These are phyloP conservation scores for Xylaria grammica DNA, from an alignment of 495 filamentous ascomycete species.

Conservation along the genomic window DNA sequence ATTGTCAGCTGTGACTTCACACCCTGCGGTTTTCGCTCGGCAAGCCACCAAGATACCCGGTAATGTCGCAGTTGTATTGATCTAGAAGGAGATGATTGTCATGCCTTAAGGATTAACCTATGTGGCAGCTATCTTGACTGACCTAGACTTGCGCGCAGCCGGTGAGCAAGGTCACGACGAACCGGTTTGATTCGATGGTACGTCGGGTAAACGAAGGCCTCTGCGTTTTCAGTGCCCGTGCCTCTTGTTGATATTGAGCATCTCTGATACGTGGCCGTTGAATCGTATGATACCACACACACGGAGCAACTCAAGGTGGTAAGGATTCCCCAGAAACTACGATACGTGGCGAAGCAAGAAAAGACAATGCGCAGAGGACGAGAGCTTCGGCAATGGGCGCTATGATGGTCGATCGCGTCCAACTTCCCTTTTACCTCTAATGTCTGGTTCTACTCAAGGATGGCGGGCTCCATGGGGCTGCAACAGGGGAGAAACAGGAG, in stretches of 20 bases:
- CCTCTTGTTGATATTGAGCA: background rate
- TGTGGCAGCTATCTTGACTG: conserved; percentile 2
- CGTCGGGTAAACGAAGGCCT: background rate
- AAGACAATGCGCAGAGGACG: background rate
- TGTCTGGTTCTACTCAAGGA: conserved; percentile 3
- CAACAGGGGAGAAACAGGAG: conserved; percentile 9
- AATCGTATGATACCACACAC: background rate
- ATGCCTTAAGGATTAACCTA: background rate
- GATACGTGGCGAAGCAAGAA: conserved; percentile 1
- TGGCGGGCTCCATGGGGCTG: conserved; percentile 1
- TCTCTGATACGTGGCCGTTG: background rate
- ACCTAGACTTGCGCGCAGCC: conserved; percentile 9
- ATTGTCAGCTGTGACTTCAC: conserved; percentile 26
- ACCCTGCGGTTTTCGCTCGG: background rate
- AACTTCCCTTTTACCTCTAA: conserved; percentile 8
- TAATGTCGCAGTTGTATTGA: conserved; percentile 13
- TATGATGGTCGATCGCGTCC: conserved; percentile 7
- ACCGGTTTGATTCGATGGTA: background rate
- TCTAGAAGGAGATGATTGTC: conserved; percentile 7
- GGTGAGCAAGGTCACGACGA: background rate
- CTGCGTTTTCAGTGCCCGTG: background rate
- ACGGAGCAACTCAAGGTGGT: background rate
- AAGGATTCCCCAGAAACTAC: conserved; percentile 7
- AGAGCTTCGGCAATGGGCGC: background rate
- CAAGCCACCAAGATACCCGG: conserved; percentile 4